Evolutionary conservation across 2,329 filamentous ascomycete genomes (phyloP).

Genomic region (Colletotrichum sp.): DNA sequence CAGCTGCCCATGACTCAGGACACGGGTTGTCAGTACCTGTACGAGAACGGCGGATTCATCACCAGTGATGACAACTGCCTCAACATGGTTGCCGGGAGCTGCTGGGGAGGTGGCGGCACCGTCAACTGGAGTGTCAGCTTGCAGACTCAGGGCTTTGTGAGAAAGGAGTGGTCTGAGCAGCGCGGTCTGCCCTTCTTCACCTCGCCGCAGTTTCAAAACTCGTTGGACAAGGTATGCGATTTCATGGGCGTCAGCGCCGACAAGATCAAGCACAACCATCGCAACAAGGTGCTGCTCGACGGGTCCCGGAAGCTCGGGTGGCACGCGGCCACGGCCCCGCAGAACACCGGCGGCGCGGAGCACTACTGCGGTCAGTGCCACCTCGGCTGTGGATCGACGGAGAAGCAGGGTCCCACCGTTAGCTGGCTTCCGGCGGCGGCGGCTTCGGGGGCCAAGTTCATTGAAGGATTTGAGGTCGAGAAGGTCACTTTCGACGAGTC

Average conservation of each 20-base stretch:
- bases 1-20: constrained; percentile 77
- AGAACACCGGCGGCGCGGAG: constrained; percentile 76
- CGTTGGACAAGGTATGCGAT: constrained; percentile 78
- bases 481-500: constrained; percentile 70
- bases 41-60: constrained; percentile 68
- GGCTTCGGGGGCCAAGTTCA: constrained; percentile 76
- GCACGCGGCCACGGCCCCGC: constrained; percentile 70
- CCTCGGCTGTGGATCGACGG: constrained; percentile 66
- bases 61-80: constrained; percentile 62
- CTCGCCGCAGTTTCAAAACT: constrained; percentile 76
- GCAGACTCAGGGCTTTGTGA: constrained; percentile 75
- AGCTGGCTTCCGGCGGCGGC: constrained; percentile 83
- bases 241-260: constrained; percentile 77
- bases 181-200: constrained; percentile 75
- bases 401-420: constrained; percentile 81
- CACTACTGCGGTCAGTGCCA: constrained; percentile 77
- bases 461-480: constrained; percentile 81
- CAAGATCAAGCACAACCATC: constrained; percentile 73
- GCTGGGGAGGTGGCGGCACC: constrained; percentile 86
- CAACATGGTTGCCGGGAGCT: constrained; percentile 69
- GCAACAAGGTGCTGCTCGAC: constrained; percentile 76
- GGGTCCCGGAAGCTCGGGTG: constrained; percentile 78
- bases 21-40: constrained; percentile 67
- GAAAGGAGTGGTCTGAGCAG: constrained; percentile 78
- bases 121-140: constrained; percentile 81